Base-by-base conservation (phyloP, 164 flowering plant species). In the Warburgia ugandensis region DNA sequence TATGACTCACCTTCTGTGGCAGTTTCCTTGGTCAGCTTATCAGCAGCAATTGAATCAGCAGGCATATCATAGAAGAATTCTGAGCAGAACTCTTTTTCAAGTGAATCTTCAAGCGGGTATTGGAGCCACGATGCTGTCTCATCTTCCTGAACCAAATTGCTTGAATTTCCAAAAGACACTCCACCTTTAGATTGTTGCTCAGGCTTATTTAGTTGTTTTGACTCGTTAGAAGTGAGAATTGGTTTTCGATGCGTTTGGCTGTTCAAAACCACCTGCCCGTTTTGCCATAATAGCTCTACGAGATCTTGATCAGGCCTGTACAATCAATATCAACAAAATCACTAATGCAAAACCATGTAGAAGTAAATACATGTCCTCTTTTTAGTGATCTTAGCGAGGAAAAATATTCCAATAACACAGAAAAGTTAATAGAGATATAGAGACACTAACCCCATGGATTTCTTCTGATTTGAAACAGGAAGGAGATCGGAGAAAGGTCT, bases 231-330 rank as follows among this genome's bases (percentile, higher is more conserved):
- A n/a, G 19, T 41, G 5, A 39, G 46, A 21, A 51, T 35, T 44
- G 63, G 61, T 53, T 73, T 77, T 46, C 68, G 51, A 20, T 68
- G 66, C 2, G 63, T 70, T 63, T 82, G 83, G 63, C 80, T 76
- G 20, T 72, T 70, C 44, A 73, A 39, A 14, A 82, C 79, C 29
- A 82, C 81, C 48, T 79, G 83, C 16, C 89, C 89, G 63, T 82
- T 77, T 61, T 48, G 55, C 85, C 85, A 82, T 56, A 79, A 26
- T 7, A 82, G 73, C 77, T 82, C 90, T 28, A 66, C 74, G 3
- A 79, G 68, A 50, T 71, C 90, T 48, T 64, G 49, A 22, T 74
- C 78, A 26, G 59, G 50, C 64, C 85, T 79, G 72, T 36, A 25
- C 14, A 51, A 47, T 25, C 10, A 10, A 16, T 44, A 31, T n/a